Conservation (phyloP, 805 yeast genomes). For the Clavispora carvajalis region DNA sequence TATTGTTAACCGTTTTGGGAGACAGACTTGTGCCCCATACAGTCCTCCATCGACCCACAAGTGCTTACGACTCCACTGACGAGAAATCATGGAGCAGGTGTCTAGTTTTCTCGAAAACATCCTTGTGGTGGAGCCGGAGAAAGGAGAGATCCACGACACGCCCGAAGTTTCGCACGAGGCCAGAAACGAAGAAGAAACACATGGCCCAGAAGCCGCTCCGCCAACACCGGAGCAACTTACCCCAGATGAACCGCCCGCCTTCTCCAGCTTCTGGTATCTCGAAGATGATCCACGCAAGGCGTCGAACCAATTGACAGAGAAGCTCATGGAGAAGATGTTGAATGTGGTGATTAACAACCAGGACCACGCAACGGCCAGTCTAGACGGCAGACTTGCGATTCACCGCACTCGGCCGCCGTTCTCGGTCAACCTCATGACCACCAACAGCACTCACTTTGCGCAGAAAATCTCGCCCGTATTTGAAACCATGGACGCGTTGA, state of each 20-base stretch:
- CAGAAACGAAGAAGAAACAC: background rate
- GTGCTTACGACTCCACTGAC: background rate
- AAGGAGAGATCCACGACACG: background rate
- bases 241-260: background rate
- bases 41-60: background rate
- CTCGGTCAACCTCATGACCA: slow-evolving; percentile 65
- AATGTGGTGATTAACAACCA: slow-evolving; percentile 59
- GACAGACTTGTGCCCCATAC: background rate
- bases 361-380: slow-evolving; percentile 22
- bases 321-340: slow-evolving; percentile 64
- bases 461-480: slow-evolving; percentile 61
- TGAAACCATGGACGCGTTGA: slow-evolving; percentile 51
- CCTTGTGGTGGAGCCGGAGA: slow-evolving; percentile 22
- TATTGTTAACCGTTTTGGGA: background rate
- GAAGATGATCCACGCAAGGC: slow-evolving; percentile 18
- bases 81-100: slow-evolving; percentile 28
- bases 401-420: slow-evolving; percentile 65
- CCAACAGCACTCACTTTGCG: slow-evolving; percentile 57
- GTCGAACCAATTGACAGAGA: slow-evolving; percentile 49
- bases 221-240: background rate
- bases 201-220: background rate
- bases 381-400: slow-evolving; percentile 51
- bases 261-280: slow-evolving; percentile 21
- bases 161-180: background rate
- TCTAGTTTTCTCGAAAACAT: slow-evolving; percentile 34